These are phyloP conservation scores for Sicyos baderoa DNA, from an alignment of 306 rosid species.

Conservation along the genomic window DNA sequence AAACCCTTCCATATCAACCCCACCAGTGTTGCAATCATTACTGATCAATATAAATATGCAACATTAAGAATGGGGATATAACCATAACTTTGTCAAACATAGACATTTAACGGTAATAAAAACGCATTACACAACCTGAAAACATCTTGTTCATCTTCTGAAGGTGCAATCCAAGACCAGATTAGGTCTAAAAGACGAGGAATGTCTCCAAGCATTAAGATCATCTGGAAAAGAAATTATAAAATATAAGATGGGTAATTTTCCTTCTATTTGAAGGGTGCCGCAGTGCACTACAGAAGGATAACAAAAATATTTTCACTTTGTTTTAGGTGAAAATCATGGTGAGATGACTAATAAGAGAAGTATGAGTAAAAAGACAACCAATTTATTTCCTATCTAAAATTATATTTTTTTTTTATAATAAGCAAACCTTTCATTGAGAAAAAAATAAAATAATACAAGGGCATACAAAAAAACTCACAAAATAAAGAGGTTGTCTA, in stretches of 20 bases:
- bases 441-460: too few species aligned
- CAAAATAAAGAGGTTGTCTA: too few species aligned
- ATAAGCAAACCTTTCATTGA: too few species aligned
- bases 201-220: slow-evolving; percentile 78
- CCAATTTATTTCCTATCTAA: neutral
- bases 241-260: slow-evolving; percentile 5
- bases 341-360: neutral
- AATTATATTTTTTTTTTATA: neutral
- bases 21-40: neutral
- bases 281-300: neutral
- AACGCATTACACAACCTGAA: slow-evolving; percentile 47
- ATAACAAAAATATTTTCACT: neutral
- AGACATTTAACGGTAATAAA: neutral
- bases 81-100: neutral
- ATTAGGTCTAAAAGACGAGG: slow-evolving; percentile 77
- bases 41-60: neutral
- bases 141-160: slow-evolving; percentile 59
- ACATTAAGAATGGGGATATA: neutral
- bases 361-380: neutral
- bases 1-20: neutral
- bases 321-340: neutral
- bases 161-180: slow-evolving; percentile 98
- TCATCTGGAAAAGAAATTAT: slow-evolving; percentile 51
- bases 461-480: too few species aligned
- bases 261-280: neutral